Percentiles rank a stretch among this genome's conserved stretches.
Conservation (phyloP, 2,329 filamentous ascomycete genomes). For the Fonsecaea erecta region DNA sequence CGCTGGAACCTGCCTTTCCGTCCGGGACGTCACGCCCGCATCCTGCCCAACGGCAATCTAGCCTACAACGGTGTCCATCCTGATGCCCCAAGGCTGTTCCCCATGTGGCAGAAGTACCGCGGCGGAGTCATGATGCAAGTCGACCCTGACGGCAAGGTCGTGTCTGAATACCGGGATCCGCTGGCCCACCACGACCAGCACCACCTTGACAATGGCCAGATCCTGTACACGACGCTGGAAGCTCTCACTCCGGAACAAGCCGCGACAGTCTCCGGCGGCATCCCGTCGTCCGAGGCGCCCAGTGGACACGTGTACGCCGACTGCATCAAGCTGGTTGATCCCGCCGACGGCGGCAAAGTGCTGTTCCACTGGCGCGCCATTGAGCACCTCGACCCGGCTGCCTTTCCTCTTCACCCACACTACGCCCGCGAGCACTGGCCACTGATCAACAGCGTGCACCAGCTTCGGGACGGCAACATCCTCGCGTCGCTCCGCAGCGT, state of each 20-base stretch:
- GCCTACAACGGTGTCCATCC: slow-evolving; percentile 52
- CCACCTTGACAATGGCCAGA: slow-evolving; percentile 49
- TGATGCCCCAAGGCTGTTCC: slow-evolving; percentile 46
- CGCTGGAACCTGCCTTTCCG: slow-evolving; percentile 50
- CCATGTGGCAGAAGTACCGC: slow-evolving; percentile 53
- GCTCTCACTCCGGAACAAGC: slow-evolving; percentile 46
- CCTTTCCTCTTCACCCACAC: slow-evolving; percentile 49
- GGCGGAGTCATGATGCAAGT: slow-evolving; percentile 54
- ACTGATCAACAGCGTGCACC: slow-evolving; percentile 51
- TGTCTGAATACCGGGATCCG: slow-evolving; percentile 49
- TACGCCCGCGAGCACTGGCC: slow-evolving; percentile 52
- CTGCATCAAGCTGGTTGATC: slow-evolving; percentile 51
- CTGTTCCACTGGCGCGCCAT: slow-evolving; percentile 53
- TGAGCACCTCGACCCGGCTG: slow-evolving; percentile 46
- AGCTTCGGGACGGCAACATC: slow-evolving; percentile 47
- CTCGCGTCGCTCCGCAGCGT: slow-evolving; percentile 51
- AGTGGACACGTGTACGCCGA: slow-evolving; percentile 49
- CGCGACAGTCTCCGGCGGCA: slow-evolving; percentile 47
- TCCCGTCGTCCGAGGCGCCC: slow-evolving; percentile 45
- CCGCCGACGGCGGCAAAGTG: slow-evolving; percentile 42
- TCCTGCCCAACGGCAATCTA: slow-evolving; percentile 52
- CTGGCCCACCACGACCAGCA: slow-evolving; percentile 55
- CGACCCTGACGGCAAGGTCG: slow-evolving; percentile 45
- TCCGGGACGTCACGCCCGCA: slow-evolving; percentile 51
- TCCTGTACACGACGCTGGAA: slow-evolving; percentile 52